Conservation (phyloP, 2,329 filamentous ascomycete species). For the Juglanconis sp. region DNA sequence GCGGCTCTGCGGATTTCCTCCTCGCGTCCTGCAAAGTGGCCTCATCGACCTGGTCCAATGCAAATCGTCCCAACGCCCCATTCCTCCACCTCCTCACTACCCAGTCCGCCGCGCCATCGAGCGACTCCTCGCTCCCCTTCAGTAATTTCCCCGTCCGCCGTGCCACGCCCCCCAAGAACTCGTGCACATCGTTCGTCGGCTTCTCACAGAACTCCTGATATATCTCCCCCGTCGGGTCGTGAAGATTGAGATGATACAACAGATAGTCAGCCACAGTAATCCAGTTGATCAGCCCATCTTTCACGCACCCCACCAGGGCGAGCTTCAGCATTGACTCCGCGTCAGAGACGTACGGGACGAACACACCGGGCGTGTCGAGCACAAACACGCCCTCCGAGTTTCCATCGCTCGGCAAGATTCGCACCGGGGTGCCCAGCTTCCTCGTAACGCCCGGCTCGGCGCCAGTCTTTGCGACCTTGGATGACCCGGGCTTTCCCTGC, state of each 20-base stretch:
- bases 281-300: slow-evolving; percentile 77
- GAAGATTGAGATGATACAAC: slow-evolving; percentile 75
- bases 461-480: slow-evolving; percentile 77
- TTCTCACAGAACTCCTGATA: slow-evolving; percentile 57
- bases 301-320: slow-evolving; percentile 86
- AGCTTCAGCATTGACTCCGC: slow-evolving; percentile 91
- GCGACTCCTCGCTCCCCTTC: slow-evolving; percentile 68
- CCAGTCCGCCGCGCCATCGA: slow-evolving; percentile 73
- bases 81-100: slow-evolving; percentile 78
- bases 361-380: slow-evolving; percentile 91
- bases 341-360: slow-evolving; percentile 85
- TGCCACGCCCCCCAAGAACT: slow-evolving; percentile 70
- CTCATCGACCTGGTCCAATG: slow-evolving; percentile 72
- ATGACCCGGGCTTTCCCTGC: slow-evolving; percentile 51
- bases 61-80: slow-evolving; percentile 71
- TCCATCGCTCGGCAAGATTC: slow-evolving; percentile 56
- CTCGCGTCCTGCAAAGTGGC: slow-evolving; percentile 52
- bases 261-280: slow-evolving; percentile 86
- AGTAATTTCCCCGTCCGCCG: slow-evolving; percentile 70
- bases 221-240: slow-evolving; percentile 46
- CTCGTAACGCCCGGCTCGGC: slow-evolving; percentile 86
- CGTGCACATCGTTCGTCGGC: slow-evolving; percentile 81
- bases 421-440: slow-evolving; percentile 78
- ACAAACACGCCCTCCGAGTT: slow-evolving; percentile 68
- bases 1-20: slow-evolving; percentile 43